Percentiles rank a stretch among this genome's conserved stretches.
Evolutionary conservation across 2,329 filamentous ascomycete genomes (phyloP).

Genomic region (Esteya vermicola): DNA sequence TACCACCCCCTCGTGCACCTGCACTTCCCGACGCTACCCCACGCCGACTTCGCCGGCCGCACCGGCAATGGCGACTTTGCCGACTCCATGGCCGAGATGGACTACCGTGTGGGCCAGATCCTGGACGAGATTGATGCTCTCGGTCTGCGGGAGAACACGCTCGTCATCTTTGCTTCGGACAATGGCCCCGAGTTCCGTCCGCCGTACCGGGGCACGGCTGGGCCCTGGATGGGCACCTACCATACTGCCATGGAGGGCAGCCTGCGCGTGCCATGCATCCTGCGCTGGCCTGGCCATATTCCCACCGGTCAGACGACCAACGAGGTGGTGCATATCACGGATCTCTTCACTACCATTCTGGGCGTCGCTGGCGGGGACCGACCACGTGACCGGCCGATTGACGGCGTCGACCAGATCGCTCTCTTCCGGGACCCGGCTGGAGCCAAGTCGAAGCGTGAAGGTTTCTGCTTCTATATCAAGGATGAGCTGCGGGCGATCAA

Average conservation of each 20-base stretch:
- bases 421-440: constrained; percentile 14
- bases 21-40: constrained; percentile 19
- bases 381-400: constrained; percentile 17
- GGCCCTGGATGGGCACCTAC: constrained; percentile 20
- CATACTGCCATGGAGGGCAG: constrained; percentile 23
- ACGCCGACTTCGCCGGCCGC: constrained; percentile 15
- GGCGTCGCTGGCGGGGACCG: constrained; percentile 11
- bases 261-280: constrained; percentile 20
- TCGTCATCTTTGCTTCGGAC: constrained; percentile 21
- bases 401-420: constrained; percentile 15
- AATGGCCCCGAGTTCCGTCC: constrained; percentile 20
- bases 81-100: constrained; percentile 20
- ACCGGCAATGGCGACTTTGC: constrained; percentile 18
- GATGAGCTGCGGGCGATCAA: constrained; percentile 20
- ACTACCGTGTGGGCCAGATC: constrained; percentile 17
- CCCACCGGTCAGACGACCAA: constrained; percentile 15
- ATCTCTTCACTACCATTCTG: constrained; percentile 18
- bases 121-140: constrained; percentile 18
- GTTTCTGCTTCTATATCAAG: constrained; percentile 21
- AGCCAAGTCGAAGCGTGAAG: constrained; percentile 9
- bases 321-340: constrained; percentile 19
- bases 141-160: constrained; percentile 16
- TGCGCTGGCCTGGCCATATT: constrained; percentile 18
- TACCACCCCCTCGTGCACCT: constrained; percentile 20
- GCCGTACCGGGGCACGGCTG: constrained; percentile 18